Percentiles rank a stretch among this genome's conserved stretches.
Conservation (phyloP, 768 basidiomycete genomes). For the Kwoniella dendrophila region DNA sequence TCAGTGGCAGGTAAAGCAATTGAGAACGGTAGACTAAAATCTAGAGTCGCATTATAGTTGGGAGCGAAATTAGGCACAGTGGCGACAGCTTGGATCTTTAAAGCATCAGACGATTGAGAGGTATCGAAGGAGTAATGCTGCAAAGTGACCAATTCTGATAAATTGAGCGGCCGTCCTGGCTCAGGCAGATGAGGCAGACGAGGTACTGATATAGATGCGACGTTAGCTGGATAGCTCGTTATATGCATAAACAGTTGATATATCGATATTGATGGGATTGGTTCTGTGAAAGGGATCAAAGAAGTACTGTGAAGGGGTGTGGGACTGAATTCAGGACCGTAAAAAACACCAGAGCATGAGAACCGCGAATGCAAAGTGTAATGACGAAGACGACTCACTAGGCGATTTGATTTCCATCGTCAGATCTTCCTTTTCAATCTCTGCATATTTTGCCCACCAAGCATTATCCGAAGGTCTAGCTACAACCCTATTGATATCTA, state of each 20-base stretch:
- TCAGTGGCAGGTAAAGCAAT: conserved; percentile 34
- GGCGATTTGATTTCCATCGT: conserved; percentile 34
- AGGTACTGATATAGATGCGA: conserved; percentile 28
- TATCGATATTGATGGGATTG: neutral
- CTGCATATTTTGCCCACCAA: conserved; percentile 42
- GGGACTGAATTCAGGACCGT: conserved; percentile 24
- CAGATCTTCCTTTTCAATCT: conserved; percentile 39
- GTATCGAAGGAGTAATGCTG: conserved; percentile 42
- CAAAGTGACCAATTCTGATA: conserved; percentile 45
- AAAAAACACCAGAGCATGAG: conserved; percentile 8
- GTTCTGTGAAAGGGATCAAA: neutral
- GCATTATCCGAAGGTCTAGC: conserved; percentile 24
- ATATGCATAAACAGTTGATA: neutral
- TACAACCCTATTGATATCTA: conserved; percentile 31
- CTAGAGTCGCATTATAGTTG: conserved; percentile 33
- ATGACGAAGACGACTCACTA: conserved; percentile 47
- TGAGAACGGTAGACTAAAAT: conserved; percentile 47
- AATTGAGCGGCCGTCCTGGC: conserved; percentile 44
- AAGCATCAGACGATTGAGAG: conserved; percentile 9
- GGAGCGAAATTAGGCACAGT: conserved; percentile 43
- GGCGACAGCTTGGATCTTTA: conserved; percentile 37
- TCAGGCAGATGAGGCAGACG: conserved; percentile 40
- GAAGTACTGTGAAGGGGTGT: conserved; percentile 21
- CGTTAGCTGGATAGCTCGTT: neutral
- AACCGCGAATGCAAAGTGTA: neutral